Evolutionary conservation across 305 asterid genomes (phyloP), one percentile per base, ranked within the genome.

Genomic region (Fraxinus angustifolia): DNA sequence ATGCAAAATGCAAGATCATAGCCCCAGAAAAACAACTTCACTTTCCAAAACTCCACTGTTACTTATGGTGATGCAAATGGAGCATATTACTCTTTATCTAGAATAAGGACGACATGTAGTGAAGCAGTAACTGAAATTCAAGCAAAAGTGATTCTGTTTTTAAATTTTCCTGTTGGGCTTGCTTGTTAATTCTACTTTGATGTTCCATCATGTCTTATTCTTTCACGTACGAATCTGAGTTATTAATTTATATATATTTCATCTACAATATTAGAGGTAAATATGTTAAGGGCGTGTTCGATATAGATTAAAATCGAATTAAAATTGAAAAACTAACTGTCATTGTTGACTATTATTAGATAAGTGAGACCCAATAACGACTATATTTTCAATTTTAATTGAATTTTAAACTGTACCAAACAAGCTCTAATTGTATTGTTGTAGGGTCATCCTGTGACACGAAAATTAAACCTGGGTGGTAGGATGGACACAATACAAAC

Each of bases 51-150:
- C 83, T 90, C 96, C 73, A 87, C 89, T 35, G 91, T 92, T 83
- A 82, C 93, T 38, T 92, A 92, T 83, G 97, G 99, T 12, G 97
- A 97, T 85, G 83, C 90, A 65, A 87, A 91, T 89, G 99, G 99
- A 68, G 84, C 91, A 65, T 91, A 91, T 85, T 91, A 93, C 83
- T 89, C 92, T 48, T 86, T 94, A 75, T 92, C 99, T 82, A 86
- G 81, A 17, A 89, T 90, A 50, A 93, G 89, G 91, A 91, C 93
- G 84, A 28, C 88, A 0, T 97, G 97, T 60, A 89, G 91, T 73
- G 94, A 93, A 31, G 99, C 98, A 77, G 97, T 95, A 86, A 90
- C 97, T 89, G 21, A 38, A 72, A 65, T 67, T 75, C 67, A 65
- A 48, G 48, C 77, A 70, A 53, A 26, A 36, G 38, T 33, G 14